Evolutionary conservation across 805 yeast species (phyloP), one percentile per base, ranked within the genome.

Genomic region (Cyberlindnera meyerae): DNA sequence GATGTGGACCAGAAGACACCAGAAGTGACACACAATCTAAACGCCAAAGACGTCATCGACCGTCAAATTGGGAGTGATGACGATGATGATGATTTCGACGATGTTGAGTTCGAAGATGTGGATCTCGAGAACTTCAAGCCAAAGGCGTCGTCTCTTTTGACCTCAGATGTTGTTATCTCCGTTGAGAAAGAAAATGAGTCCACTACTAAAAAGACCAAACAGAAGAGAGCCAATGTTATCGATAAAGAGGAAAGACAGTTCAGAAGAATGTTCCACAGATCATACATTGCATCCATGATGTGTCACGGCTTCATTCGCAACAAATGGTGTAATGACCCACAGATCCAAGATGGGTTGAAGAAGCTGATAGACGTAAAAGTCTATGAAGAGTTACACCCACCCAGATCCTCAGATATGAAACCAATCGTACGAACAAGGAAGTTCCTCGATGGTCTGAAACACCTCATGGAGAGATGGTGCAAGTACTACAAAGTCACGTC

Each of bases 361-460:
- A 59, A 59, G 12, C 48, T 69, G 2, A 65, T 85, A 0, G 77
- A 93, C 0, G 58, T 60, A 0, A 57, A 61, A 4, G 57, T 75
- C 0, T 58, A 65, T 24, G 61, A 61, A 5, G 71, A 79, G 37
- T 55, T 82, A 18, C 68, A 63, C 36, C 79, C 81, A 0, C 79
- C 81, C 0, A 59, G 65, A 15, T 55, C 46, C n/a, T 64, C 66
- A 14, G 44, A 54, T 8, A 57, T 60, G 18, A 31, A 61, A 36
- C 59, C 70, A 14, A 55, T 70, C 4, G 50, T 66, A 29, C 60
- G 69, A 27, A 75, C 94, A 0, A 65, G 95, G 37, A 70, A 76
- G 47, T 68, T 93, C 22, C 63, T 89, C 2, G 96, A 87, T 55
- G 85, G 90, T 0, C 51, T 93, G n/a, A 68, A 80, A 29, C 77